phyloP scores from a whole-genome alignment of 345 rosid genomes.

The Eucalyptus coolabah region DNA sequence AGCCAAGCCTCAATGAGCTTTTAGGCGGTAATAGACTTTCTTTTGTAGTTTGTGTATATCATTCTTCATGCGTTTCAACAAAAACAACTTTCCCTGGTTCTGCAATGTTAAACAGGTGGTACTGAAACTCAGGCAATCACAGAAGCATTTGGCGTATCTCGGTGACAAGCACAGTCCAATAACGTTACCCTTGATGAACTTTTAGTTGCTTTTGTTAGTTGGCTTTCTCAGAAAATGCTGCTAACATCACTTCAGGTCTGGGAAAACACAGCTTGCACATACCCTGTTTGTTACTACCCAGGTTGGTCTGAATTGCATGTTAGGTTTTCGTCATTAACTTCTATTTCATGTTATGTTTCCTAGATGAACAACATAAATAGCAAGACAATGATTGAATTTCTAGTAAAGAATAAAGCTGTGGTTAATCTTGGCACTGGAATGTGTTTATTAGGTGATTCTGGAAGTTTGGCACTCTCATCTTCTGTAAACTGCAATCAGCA shows the following conservation, averaged over 20 bases:
- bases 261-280: conserved; percentile 92
- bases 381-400: too few relatives aligned
- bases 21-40: too few relatives aligned
- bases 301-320: background rate
- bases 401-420: too few relatives aligned
- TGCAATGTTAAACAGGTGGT: background rate
- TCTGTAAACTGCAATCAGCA: too few relatives aligned
- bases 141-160: background rate
- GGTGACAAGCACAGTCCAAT: background rate
- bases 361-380: too few relatives aligned
- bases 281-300: conserved; percentile 87
- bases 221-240: background rate
- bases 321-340: too few relatives aligned
- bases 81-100: too few relatives aligned
- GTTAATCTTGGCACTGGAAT: too few relatives aligned
- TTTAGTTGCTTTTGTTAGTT: background rate
- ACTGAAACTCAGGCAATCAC: background rate
- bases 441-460: too few relatives aligned
- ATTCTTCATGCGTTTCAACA: background rate
- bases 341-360: too few relatives aligned
- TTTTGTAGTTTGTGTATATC: too few relatives aligned
- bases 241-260: conserved; percentile 42
- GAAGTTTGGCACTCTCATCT: too few relatives aligned
- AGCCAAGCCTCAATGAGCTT: background rate
- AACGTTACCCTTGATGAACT: background rate